Evolutionary conservation across 106 monocot genomes (phyloP), one percentile per base, ranked within the genome.

Genomic region (Dactylorhiza incarnata): DNA sequence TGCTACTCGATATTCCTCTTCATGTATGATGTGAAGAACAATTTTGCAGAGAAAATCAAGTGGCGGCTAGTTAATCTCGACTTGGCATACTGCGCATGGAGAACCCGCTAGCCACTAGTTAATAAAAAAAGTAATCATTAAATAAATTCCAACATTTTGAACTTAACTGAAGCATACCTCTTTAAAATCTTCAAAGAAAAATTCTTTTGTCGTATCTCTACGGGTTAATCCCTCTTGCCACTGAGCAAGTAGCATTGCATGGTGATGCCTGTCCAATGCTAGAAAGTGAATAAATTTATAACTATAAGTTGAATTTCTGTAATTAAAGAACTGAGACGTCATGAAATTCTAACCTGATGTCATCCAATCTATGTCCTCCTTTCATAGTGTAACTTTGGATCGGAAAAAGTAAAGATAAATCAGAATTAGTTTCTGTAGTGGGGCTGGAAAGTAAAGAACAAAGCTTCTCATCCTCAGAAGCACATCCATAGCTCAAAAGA

Each of bases 151-250:
- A 65, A 65, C 29, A 65, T 12, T 5, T 29, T 65, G 29, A 65
- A 37, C 1, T 20, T 59, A 22, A 59, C 22, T 20, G 20, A 59
- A 20, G 9, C 19, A 49, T 84, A 91, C 96, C 89, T 97, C 74
- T 17, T 81, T 87, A 75, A 97, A 89, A 83, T 93, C 96, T 66
- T 83, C 72, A 69, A 90, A 93, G 55, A 78, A 79, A 74, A 87
- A 89, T 71, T 76, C 65, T 44, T 68, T 81, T 24, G 84, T 74
- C 70, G 68, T 50, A 71, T 93, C 93, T 56, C 76, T 84, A 16
- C 91, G 90, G 24, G 91, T 93, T 23, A 93, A 89, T 13, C 89
- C 89, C 37, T 97, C 89, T 62, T 97, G 96, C 91, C 81, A 93
- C 75, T 93, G 93, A 73, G 89, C 91, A 63, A 93, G 65, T 75